Evolutionary conservation across 2,329 filamentous ascomycete genomes (phyloP).

Genomic region (Apiospora phragmitis): DNA sequence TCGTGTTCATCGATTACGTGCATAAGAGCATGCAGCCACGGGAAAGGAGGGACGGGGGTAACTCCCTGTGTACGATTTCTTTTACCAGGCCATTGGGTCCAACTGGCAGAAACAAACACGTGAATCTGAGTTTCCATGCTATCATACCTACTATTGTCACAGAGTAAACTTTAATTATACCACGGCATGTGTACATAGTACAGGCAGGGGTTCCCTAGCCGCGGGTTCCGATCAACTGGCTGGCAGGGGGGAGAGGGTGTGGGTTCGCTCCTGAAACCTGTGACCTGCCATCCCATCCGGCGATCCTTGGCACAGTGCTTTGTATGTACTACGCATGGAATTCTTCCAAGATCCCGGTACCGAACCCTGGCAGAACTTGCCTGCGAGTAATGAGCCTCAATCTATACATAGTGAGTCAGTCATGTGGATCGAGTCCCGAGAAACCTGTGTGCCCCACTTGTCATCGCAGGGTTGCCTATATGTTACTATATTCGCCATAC

Average conservation of each 20-base stretch:
- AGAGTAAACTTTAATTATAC: not conserved
- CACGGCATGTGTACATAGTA: not conserved
- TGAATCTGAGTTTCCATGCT: not conserved
- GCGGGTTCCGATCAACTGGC: not conserved
- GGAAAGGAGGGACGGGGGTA: not conserved
- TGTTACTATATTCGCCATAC: too few species aligned
- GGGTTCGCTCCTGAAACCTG: not conserved
- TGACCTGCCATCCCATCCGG: not conserved
- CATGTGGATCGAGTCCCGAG: not conserved
- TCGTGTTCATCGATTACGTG: not conserved
- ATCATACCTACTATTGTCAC: not conserved
- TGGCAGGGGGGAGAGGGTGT: not conserved
- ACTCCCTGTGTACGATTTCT: not conserved
- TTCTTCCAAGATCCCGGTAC: not conserved
- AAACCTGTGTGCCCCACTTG: not conserved
- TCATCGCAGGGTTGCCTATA: not conserved
- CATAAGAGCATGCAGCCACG: too few species aligned
- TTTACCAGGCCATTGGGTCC: not conserved
- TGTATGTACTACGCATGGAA: not conserved
- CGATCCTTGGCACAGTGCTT: not conserved
- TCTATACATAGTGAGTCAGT: not conserved
- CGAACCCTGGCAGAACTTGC: not conserved
- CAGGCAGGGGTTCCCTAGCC: not conserved
- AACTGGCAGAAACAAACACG: not conserved
- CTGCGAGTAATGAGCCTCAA: not conserved